Evolutionary conservation across 257 asterid species (phyloP).

Genomic region (Plectranthus barbatus): DNA sequence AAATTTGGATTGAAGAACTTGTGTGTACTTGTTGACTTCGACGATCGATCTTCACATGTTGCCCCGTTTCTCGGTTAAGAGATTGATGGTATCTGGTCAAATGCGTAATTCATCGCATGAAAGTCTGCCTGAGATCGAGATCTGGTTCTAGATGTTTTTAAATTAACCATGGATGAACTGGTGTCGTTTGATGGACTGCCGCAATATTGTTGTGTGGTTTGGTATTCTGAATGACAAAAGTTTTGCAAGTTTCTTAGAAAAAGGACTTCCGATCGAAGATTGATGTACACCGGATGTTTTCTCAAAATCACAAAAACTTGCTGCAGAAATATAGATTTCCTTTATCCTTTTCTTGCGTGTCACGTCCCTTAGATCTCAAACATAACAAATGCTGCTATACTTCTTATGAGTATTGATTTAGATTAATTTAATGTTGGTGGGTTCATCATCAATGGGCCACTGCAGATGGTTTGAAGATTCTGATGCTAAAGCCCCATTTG

Average conservation of each 20-base stretch:
- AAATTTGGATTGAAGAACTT: slow-evolving; percentile 9
- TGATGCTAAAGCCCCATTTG: slow-evolving; percentile 9
- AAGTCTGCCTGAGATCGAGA: slow-evolving; percentile 20
- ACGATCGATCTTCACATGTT: slow-evolving; percentile 15
- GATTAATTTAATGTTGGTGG: not conserved
- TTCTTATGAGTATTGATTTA: slow-evolving; percentile 2
- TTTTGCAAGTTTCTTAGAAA: not conserved
- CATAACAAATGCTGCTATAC: slow-evolving; percentile 1
- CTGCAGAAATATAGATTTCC: not conserved
- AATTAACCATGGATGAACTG: not conserved
- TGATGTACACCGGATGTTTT: not conserved
- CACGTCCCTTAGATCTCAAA: slow-evolving; percentile 11
- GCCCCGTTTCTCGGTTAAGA: slow-evolving; percentile 1
- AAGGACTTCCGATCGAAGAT: not conserved
- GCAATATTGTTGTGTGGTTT: slow-evolving; percentile 6
- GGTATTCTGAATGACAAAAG: not conserved
- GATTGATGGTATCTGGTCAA: slow-evolving; percentile 1
- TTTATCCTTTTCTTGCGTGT: not conserved
- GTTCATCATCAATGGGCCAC: not conserved
- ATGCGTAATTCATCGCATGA: slow-evolving; percentile 7
- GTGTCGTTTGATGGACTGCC: not conserved
- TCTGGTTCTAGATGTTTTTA: slow-evolving; percentile 10
- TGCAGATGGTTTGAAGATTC: slow-evolving; percentile 13
- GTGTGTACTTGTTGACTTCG: slow-evolving; percentile 8
- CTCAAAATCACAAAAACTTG: slow-evolving; percentile 3